These are phyloP conservation scores for Sarcodon sp. DNA, from an alignment of 768 basidiomycete genomes.

Conservation along the genomic window DNA sequence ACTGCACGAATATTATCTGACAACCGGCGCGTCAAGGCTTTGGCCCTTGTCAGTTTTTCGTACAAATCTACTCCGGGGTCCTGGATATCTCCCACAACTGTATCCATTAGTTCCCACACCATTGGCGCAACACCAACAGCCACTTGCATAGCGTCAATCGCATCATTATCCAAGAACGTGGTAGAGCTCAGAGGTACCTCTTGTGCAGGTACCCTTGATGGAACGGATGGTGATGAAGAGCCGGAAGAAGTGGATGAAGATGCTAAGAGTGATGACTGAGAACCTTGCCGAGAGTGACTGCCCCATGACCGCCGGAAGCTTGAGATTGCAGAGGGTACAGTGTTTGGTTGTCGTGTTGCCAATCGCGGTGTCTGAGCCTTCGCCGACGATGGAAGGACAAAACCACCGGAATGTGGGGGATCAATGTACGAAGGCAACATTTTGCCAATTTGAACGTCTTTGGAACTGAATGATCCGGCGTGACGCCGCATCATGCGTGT, in stretches of 20 bases:
- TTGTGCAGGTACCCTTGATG: slow-evolving; percentile 23
- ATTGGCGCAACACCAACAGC: slow-evolving; percentile 72
- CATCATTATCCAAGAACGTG: slow-evolving; percentile 63
- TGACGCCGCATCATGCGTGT: slow-evolving; percentile 60
- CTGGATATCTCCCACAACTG: slow-evolving; percentile 38
- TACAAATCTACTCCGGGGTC: slow-evolving; percentile 29
- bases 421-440: slow-evolving; percentile 54
- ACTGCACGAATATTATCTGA: slow-evolving; percentile 43
- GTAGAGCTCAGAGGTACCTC: slow-evolving; percentile 45
- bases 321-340: slow-evolving; percentile 5
- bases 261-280: slow-evolving; percentile 27
- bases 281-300: slow-evolving; percentile 29
- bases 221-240: slow-evolving; percentile 25
- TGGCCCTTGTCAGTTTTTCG: slow-evolving; percentile 47
- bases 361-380: slow-evolving; percentile 14
- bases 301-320: slow-evolving; percentile 8
- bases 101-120: slow-evolving; percentile 74
- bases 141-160: slow-evolving; percentile 63
- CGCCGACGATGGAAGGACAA: slow-evolving; percentile 13
- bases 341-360: slow-evolving; percentile 11
- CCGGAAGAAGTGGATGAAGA: slow-evolving; percentile 11
- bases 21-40: slow-evolving; percentile 50
- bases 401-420: slow-evolving; percentile 29
- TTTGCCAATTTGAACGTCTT: slow-evolving; percentile 85
- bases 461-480: slow-evolving; percentile 90